Evolutionary conservation across 2,329 filamentous ascomycete species (phyloP).

Genomic region (Microcera coccophila): DNA sequence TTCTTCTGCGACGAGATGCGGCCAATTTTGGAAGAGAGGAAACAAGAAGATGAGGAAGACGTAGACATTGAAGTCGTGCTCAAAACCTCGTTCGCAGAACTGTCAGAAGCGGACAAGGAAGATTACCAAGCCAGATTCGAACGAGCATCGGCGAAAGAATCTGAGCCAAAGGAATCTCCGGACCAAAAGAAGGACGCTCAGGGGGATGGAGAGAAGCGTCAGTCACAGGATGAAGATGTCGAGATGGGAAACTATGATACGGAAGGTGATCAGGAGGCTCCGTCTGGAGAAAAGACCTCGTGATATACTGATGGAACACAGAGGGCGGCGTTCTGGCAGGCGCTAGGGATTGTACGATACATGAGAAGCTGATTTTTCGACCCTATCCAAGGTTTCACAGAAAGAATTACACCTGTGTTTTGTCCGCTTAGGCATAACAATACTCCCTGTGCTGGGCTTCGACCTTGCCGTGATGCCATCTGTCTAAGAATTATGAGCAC

Average conservation of each 20-base stretch:
- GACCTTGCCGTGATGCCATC: slow-evolving; percentile 21
- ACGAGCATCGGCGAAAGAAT: slow-evolving; percentile 21
- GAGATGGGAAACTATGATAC: slow-evolving; percentile 48
- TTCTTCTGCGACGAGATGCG: slow-evolving; percentile 52
- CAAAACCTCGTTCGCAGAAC: slow-evolving; percentile 51
- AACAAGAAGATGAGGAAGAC: slow-evolving; percentile 35
- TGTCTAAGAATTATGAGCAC: slow-evolving; percentile 21
- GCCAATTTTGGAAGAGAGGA: slow-evolving; percentile 41
- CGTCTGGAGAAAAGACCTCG: slow-evolving; percentile 33
- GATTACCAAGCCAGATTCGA: slow-evolving; percentile 42
- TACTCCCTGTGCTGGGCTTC: slow-evolving; percentile 9
- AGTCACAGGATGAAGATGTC: slow-evolving; percentile 45
- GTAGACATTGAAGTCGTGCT: slow-evolving; percentile 52
- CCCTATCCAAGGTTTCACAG: slow-evolving; percentile 3
- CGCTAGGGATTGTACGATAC: neutral
- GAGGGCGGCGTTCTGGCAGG: neutral
- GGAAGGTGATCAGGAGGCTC: slow-evolving; percentile 36
- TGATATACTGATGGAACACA: slow-evolving; percentile 20
- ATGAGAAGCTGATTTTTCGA: neutral
- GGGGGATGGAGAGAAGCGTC: slow-evolving; percentile 28
- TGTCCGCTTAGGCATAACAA: no score
- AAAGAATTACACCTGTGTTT: slow-evolving; percentile 10
- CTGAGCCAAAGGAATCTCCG: slow-evolving; percentile 23
- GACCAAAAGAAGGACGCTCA: slow-evolving; percentile 15
- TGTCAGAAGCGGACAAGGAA: slow-evolving; percentile 47